phyloP scores from a whole-genome alignment of 164 flowering plant genomes.

The Aristolochia fimbriata region DNA sequence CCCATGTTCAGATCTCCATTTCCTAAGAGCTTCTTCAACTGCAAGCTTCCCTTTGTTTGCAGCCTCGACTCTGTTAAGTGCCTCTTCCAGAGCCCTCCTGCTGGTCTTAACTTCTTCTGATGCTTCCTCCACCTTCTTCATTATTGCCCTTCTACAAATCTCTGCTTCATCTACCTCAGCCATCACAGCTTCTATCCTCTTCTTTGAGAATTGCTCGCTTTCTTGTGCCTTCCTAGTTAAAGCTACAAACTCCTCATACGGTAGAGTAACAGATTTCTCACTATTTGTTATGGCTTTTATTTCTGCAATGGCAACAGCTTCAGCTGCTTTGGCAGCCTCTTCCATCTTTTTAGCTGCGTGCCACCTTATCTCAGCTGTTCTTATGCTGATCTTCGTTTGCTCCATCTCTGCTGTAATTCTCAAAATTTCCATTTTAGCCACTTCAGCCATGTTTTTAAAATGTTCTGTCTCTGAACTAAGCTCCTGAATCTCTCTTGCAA shows the following conservation, averaged over 20 bases:
- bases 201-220: constrained; percentile 50
- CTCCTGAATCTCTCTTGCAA: constrained; percentile 46
- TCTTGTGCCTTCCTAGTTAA: constrained; percentile 46
- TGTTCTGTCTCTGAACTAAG: constrained; percentile 58
- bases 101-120: constrained; percentile 66
- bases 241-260: constrained; percentile 62
- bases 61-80: constrained; percentile 63
- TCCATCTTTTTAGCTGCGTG: constrained; percentile 81
- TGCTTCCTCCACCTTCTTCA: constrained; percentile 66
- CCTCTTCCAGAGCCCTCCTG: constrained; percentile 65
- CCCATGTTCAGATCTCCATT: constrained; percentile 79
- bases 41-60: constrained; percentile 68
- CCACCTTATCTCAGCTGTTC: constrained; percentile 66
- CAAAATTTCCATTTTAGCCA: constrained; percentile 47
- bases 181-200: constrained; percentile 46
- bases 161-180: constrained; percentile 61
- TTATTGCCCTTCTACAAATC: constrained; percentile 41
- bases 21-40: constrained; percentile 78
- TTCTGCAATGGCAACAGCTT: constrained; percentile 72
- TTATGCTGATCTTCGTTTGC: constrained; percentile 45
- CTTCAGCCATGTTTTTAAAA: constrained; percentile 62
- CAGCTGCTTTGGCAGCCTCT: constrained; percentile 80
- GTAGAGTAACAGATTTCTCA: constrained; percentile 43
- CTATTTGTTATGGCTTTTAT: constrained; percentile 46
- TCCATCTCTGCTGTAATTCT: constrained; percentile 62